A percentile compares a stretch with the other conserved stretches of the same genome.
These are phyloP conservation scores for Hericium erinaceus DNA, from an alignment of 768 basidiomycete species.

Conservation along the genomic window DNA sequence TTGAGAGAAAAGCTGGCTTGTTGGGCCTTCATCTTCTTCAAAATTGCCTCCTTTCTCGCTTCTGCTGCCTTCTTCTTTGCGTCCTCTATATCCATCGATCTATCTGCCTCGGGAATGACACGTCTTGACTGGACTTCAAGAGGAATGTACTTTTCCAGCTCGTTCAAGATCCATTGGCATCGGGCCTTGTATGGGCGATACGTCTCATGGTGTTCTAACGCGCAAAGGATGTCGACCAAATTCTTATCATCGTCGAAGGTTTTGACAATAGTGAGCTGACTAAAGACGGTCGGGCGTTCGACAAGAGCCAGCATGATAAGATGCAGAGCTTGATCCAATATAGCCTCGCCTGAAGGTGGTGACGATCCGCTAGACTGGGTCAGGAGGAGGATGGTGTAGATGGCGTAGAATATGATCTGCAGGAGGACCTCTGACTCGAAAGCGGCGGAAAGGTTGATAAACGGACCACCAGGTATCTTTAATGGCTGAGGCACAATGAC, in stretches of 20 bases:
- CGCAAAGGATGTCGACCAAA: conserved; percentile 64
- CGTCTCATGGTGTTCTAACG: conserved; percentile 68
- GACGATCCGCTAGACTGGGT: conserved; percentile 51
- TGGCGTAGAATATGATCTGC: conserved; percentile 76
- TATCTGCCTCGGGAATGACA: conserved; percentile 28
- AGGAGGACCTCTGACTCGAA: conserved; percentile 66
- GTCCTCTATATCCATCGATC: conserved; percentile 45
- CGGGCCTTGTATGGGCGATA: conserved; percentile 61
- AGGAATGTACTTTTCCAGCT: conserved; percentile 47
- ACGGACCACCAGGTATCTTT: conserved; percentile 57
- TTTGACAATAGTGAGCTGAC: conserved; percentile 43
- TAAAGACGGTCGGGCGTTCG: conserved; percentile 58
- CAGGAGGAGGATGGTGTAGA: conserved; percentile 63
- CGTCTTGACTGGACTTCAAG: conserved; percentile 47
- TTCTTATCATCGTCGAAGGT: conserved; percentile 51
- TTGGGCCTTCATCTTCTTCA: conserved; percentile 92
- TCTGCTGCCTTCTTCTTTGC: conserved; percentile 80
- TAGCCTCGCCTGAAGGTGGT: conserved; percentile 77
- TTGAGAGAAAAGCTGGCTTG: conserved; percentile 80
- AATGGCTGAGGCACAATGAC: conserved; percentile 72
- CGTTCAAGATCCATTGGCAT: conserved; percentile 64
- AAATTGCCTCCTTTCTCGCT: conserved; percentile 84
- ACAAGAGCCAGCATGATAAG: conserved; percentile 78
- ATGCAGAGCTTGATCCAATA: conserved; percentile 83
- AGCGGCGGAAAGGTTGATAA: conserved; percentile 49